phyloP scores from a whole-genome alignment of 768 basidiomycete species.

The Agrocybe chaxingu region DNA sequence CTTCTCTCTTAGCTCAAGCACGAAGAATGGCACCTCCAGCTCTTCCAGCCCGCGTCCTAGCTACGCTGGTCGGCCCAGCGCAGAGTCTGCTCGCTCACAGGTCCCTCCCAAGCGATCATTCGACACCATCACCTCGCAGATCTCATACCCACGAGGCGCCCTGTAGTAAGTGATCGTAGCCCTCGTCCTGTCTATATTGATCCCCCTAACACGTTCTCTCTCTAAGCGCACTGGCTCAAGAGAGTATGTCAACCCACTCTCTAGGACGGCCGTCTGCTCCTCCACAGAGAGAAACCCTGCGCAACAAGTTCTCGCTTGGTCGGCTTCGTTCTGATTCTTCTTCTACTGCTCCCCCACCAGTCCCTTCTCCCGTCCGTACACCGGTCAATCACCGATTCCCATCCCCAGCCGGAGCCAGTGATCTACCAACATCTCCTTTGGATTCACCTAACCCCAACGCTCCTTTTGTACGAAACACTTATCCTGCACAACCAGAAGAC shows the following conservation, averaged over 20 bases:
- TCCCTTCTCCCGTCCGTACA: conserved; percentile 24
- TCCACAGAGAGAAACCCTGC: conserved; percentile 30
- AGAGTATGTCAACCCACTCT: conserved; percentile 57
- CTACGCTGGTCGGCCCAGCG: conserved; percentile 50
- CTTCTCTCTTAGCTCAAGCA: conserved; percentile 17
- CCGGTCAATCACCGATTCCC: conserved; percentile 21
- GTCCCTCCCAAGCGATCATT: conserved; percentile 53
- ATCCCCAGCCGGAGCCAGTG: conserved; percentile 10
- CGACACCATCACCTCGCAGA: conserved; percentile 51
- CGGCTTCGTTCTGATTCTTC: conserved; percentile 33
- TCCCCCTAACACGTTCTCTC: conserved; percentile 2
- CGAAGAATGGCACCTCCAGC: conserved; percentile 42
- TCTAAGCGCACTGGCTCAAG: conserved; percentile 55
- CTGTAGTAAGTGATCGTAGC: conserved; percentile 49
- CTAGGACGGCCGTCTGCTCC: conserved; percentile 32
- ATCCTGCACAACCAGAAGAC: conserved; percentile 25
- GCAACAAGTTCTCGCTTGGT: conserved; percentile 42
- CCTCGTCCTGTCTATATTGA: conserved; percentile 4
- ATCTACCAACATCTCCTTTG: conserved; percentile 5
- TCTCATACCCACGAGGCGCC: conserved; percentile 49
- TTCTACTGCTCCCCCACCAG: conserved; percentile 28
- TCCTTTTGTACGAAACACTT: conserved; percentile 11
- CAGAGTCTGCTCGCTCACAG: conserved; percentile 57
- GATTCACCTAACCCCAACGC: conserved; percentile 16
- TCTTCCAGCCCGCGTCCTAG: conserved; percentile 42